phyloP scores from a whole-genome alignment of 441 rosid species.

The Hura crepitans region DNA sequence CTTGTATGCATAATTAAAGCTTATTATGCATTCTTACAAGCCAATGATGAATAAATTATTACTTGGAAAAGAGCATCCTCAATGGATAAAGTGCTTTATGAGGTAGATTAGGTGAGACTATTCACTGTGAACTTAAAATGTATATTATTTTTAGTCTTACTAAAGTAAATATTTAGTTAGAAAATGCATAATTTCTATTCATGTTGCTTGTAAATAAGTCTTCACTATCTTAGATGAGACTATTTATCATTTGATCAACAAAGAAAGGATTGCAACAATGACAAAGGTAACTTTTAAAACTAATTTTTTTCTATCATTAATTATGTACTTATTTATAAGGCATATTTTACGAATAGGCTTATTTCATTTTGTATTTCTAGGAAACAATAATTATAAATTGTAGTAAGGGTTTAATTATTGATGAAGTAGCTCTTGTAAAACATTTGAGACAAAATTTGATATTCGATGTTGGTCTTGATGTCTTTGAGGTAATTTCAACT shows the following conservation, averaged over 20 bases:
- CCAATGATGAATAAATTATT: slow-evolving; percentile 77
- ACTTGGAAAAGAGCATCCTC: slow-evolving; percentile 83
- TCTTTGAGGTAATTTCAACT: slow-evolving; percentile 59
- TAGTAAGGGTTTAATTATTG: slow-evolving; percentile 85
- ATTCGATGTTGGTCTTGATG: slow-evolving; percentile 96
- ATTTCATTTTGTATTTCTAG: slow-evolving; percentile 32
- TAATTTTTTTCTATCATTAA: neutral
- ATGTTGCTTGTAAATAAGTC: slow-evolving; percentile 67
- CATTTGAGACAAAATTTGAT: slow-evolving; percentile 82
- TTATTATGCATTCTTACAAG: slow-evolving; percentile 76
- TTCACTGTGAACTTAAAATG: slow-evolving; percentile 8
- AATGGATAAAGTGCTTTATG: slow-evolving; percentile 85
- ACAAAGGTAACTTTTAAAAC: slow-evolving; percentile 76
- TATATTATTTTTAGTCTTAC: neutral
- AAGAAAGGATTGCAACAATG: slow-evolving; percentile 83
- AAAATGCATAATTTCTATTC: slow-evolving; percentile 6
- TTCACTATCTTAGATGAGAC: slow-evolving; percentile 85
- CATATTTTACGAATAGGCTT: neutral
- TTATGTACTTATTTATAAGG: neutral
- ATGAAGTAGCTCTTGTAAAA: slow-evolving; percentile 83
- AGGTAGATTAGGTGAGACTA: slow-evolving; percentile 70
- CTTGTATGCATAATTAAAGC: slow-evolving; percentile 38
- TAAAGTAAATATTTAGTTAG: neutral
- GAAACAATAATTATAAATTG: slow-evolving; percentile 94
- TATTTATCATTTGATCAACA: slow-evolving; percentile 88